Base-by-base conservation (phyloP, 1,284 basidiomycete species). In the Amylostereum areolatum region DNA sequence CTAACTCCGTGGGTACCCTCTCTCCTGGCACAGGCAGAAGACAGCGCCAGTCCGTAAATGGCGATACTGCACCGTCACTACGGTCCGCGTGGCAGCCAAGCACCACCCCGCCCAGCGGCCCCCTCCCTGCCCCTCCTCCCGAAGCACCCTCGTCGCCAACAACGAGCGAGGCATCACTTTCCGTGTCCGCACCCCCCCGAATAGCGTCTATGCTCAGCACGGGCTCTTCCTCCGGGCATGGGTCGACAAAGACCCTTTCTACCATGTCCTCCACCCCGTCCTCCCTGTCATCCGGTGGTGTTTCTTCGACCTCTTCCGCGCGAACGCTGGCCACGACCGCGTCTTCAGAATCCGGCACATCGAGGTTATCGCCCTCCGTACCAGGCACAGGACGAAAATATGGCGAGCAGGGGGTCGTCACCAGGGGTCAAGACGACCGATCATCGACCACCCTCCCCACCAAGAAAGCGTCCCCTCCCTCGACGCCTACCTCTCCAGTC, bases 401-500 rank as follows among this genome's bases (percentile, higher is more conserved):
- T 18, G 18, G 18, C 18, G 18, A 18, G 18, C 18, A 18, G 18
- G 18, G 18, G 18, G 18, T 18, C 18, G 18, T 18, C 18, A 18
- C 18, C 18, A 18, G 18, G 18, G 18, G 18, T 18, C 18, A 18
- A 18, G 18, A 18, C 18, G 18, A 18, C 18, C 18, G 18, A 18
- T 18, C 18, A 18, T 18, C 18, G 18, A 18, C 18, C 18, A 18
- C 18, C 18, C 18, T 18, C 18, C 18, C 18, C 18, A 18, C 18
- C 18, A 18, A 18, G 18, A 18, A 18, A 18, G 18, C 18, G 18
- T 18, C 18, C 18, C 18, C 18, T 18, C 43, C 37, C n/a, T 58
- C 55, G 1, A 41, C 52, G 1, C 52, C 58, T n/a, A 10, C 37
- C 4, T 48, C 46, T 29, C 7, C 41, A 8, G 37, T 25, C 6